Evolutionary conservation across 2,329 filamentous ascomycete genomes (phyloP), one percentile per base, ranked within the genome.

Genomic region (Ascochyta fabae): DNA sequence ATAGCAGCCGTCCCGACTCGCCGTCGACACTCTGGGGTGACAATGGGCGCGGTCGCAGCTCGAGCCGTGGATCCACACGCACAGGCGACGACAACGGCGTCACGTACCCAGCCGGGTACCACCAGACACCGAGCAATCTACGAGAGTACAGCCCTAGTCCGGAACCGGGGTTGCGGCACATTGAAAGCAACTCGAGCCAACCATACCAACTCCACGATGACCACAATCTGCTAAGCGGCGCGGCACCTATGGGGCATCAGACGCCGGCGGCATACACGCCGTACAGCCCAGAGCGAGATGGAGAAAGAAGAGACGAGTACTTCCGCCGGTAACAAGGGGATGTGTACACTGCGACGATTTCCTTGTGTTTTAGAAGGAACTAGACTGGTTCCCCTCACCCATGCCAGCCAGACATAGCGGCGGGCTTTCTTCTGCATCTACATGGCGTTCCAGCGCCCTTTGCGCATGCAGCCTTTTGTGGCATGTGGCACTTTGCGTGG

Each of bases 1-100:
- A 80, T 23, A 90, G 58, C 77, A 59, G 83, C 15, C 81, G 88
- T 1, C 84, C 87, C 0, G 84, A 82, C 16, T 90, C 88, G 0
- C 87, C 88, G 0, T 72, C 73, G 3, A 64, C 62, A 3, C 65
- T 70, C 6, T 59, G 53, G 19, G 66, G 62, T 10, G 58, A 56
- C 29, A 44, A 56, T 9, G 63, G 68, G 6, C 66, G 69, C 12
- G 69, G 68, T 0, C 60, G 73, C 3, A 59, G 65, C 1, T 39
- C 40, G 4, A 68, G 64, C 1, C 53, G 70, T 3, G 71, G 72
- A 19, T 73, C 70, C 1, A 67, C 70, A 3, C 46, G 66, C 1
- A 74, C 74, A 61, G 39, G 58, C 2, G 58, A 64, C 15, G 75
- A 71, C 2, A 58, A 67, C 1, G 77, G 77, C 16, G 75, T 77